phyloP scores from a whole-genome alignment of 805 yeast species.

The Yarrowia hollandica region DNA sequence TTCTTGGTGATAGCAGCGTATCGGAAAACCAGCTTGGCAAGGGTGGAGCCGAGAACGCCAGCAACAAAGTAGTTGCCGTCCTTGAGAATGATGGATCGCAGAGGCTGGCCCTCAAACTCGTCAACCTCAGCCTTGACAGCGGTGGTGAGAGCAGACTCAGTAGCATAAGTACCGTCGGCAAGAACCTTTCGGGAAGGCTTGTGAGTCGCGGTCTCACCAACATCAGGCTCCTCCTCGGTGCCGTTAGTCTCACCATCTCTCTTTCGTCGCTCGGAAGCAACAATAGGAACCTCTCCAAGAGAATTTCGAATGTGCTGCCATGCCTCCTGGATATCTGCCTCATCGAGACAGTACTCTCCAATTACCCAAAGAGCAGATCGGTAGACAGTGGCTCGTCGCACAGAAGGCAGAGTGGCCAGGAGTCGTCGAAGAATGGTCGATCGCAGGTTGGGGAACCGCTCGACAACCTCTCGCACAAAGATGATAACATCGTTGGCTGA shows the following conservation, averaged over 20 bases:
- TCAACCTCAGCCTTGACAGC: constrained; percentile 36
- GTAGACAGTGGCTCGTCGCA: constrained; percentile 85
- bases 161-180: constrained; percentile 99
- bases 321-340: constrained; percentile 68
- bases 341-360: constrained; percentile 84
- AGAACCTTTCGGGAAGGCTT: constrained; percentile 61
- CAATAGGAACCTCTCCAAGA: constrained; percentile 88
- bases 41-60: constrained; percentile 81
- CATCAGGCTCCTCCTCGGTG: constrained; percentile 44
- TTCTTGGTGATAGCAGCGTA: constrained; percentile 58
- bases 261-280: constrained; percentile 65
- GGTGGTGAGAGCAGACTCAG: constrained; percentile 75
- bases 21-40: constrained; percentile 83
- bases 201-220: constrained; percentile 41
- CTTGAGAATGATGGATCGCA: constrained; percentile 70
- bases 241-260: constrained; percentile 36
- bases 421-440: constrained; percentile 62
- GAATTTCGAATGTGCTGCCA: constrained; percentile 85
- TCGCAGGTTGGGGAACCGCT: constrained; percentile 81
- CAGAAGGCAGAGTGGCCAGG: constrained; percentile 58
- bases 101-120: constrained; percentile 55
- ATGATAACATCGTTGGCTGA: constrained; percentile 87
- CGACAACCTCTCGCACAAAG: constrained; percentile 94
- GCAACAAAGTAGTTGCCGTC: constrained; percentile 90
- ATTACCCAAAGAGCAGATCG: constrained; percentile 94